A percentile compares a stretch with the other conserved stretches of the same genome.
These are phyloP conservation scores for Fusarium citri DNA, from an alignment of 2,329 filamentous ascomycete genomes.

Conservation along the genomic window DNA sequence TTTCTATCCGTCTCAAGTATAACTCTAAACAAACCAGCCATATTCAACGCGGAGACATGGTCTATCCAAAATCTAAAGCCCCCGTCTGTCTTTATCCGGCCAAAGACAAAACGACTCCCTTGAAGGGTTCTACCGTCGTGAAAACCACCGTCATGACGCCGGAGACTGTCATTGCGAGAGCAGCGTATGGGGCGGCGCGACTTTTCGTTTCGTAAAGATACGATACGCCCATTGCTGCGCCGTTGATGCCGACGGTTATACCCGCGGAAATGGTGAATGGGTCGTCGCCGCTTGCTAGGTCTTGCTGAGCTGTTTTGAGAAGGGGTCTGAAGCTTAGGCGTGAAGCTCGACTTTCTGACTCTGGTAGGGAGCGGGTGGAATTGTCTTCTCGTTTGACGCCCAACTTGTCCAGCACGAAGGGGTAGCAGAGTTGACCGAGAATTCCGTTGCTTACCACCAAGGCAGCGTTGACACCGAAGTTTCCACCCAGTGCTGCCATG, in stretches of 20 bases:
- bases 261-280: conserved; percentile 61
- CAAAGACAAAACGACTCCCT: conserved; percentile 51
- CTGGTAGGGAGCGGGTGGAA: not conserved
- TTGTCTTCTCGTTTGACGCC: conserved; percentile 35
- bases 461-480: conserved; percentile 60
- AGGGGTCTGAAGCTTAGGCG: not conserved
- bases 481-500: conserved; percentile 58
- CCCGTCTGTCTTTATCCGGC: conserved; percentile 45
- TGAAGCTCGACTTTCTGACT: conserved; percentile 7
- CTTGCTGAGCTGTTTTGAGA: conserved; percentile 19
- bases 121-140: conserved; percentile 61
- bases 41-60: conserved; percentile 5
- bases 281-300: conserved; percentile 45
- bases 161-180: conserved; percentile 68
- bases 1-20: conserved; percentile 27
- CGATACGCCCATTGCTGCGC: conserved; percentile 69
- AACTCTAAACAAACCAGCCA: conserved; percentile 35
- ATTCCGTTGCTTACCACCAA: conserved; percentile 66
- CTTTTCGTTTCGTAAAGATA: conserved; percentile 66
- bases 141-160: conserved; percentile 68
- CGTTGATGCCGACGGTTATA: conserved; percentile 67
- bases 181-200: conserved; percentile 66
- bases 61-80: conserved; percentile 7
- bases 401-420: conserved; percentile 49
- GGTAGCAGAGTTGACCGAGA: conserved; percentile 55